Percentiles rank a stretch among this genome's conserved stretches.
These are phyloP conservation scores for Bassia scoparia DNA, from an alignment of 148 eudicot species.

Conservation along the genomic window DNA sequence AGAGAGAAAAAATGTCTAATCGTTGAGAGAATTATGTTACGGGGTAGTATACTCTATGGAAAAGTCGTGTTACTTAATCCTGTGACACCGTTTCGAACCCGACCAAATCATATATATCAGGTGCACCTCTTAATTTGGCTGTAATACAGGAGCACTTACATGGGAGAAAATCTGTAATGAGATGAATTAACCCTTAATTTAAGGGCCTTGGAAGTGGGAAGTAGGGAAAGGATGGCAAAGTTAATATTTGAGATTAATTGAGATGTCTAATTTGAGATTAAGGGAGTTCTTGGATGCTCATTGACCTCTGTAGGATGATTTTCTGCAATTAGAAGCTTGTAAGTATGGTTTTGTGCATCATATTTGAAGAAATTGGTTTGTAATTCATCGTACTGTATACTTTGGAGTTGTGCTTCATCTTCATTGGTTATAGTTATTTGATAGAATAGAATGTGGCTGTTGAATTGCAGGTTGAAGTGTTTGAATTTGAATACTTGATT, in stretches of 20 bases:
- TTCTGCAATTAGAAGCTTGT: background rate
- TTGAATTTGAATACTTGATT: background rate
- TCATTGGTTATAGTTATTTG: background rate
- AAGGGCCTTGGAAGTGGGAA: background rate
- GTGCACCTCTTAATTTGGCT: too few species aligned
- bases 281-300: background rate
- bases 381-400: background rate
- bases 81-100: too few species aligned
- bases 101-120: too few species aligned
- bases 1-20: too few species aligned
- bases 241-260: background rate
- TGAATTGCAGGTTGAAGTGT: background rate
- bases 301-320: constrained; percentile 1
- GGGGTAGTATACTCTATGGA: too few species aligned
- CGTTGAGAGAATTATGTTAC: too few species aligned
- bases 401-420: background rate
- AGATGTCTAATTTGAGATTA: background rate
- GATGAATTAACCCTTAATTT: background rate
- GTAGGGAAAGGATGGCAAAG: background rate
- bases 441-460: background rate
- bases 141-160: background rate
- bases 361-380: background rate
- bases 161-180: background rate
- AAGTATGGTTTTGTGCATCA: background rate
- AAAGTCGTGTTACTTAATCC: too few species aligned